phyloP scores from a whole-genome alignment of 768 basidiomycete genomes.

The Tephrocybe sp. region DNA sequence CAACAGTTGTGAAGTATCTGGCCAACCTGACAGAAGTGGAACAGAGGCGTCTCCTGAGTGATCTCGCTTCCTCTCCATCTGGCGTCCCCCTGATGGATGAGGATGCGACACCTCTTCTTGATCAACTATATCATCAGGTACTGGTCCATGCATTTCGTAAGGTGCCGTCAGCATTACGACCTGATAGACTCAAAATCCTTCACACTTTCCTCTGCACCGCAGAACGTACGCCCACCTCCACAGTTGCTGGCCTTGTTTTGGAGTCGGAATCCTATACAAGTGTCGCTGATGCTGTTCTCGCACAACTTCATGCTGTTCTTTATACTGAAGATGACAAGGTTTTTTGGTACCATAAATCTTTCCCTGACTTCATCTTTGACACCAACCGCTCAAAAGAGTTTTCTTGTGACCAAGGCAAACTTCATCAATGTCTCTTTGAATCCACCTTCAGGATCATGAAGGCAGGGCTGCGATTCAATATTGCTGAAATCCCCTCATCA shows the following conservation, averaged over 20 bases:
- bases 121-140: too few species aligned
- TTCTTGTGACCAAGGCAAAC: background rate
- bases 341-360: conserved; percentile 24
- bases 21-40: too few species aligned
- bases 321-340: conserved; percentile 16
- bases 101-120: background rate
- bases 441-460: conserved; percentile 21
- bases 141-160: too few species aligned
- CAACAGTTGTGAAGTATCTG: conserved; percentile 11
- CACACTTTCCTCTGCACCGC: conserved; percentile 20
- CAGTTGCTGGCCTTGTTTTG: conserved; percentile 7
- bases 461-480: conserved; percentile 19
- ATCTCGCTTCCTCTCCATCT: too few species aligned
- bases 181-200: too few species aligned
- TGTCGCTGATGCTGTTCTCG: conserved; percentile 6
- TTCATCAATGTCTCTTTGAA: conserved; percentile 5
- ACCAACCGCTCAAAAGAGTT: background rate
- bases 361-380: conserved; percentile 22
- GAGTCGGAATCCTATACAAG: too few species aligned
- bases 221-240: conserved; percentile 15
- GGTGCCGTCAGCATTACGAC: too few species aligned
- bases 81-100: too few species aligned
- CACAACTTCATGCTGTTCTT: conserved; percentile 19
- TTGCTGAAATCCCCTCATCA: conserved; percentile 18
- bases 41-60: conserved; percentile 14